These are phyloP conservation scores for Hypoxylon sp. DNA, from an alignment of 2,329 filamentous ascomycete species.

Conservation along the genomic window DNA sequence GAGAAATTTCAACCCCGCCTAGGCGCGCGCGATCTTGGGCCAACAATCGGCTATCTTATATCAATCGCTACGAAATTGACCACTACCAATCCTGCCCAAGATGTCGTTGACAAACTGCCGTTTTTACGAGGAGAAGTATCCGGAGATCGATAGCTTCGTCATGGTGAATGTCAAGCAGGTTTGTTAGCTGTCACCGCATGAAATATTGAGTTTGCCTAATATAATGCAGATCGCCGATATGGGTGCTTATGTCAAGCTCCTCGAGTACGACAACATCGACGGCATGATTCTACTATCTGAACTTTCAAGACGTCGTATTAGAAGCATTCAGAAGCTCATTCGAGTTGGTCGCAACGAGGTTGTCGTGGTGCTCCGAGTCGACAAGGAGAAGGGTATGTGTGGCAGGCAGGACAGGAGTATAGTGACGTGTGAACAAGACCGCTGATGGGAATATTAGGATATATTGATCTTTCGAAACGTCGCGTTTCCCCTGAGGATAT, in stretches of 20 bases:
- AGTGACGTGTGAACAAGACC: conserved; percentile 18
- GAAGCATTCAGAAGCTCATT: conserved; percentile 99
- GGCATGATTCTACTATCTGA: conserved; percentile 99
- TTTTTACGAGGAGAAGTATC: conserved; percentile 97
- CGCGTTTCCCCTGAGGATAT: conserved; percentile 98
- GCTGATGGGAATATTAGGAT: conserved; percentile 64
- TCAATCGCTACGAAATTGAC: conserved; percentile 32
- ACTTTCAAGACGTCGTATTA: conserved; percentile 95
- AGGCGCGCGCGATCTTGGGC: conserved; percentile 38
- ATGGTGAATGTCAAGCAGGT: conserved; percentile 99
- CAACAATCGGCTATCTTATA: conserved; percentile 32
- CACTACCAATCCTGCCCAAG: conserved; percentile 64
- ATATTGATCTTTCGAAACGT: conserved; percentile 98
- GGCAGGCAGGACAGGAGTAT: conserved; percentile 20
- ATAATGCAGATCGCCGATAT: conserved; percentile 88
- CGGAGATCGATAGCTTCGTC: conserved; percentile 99
- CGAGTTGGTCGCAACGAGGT: conserved; percentile 98
- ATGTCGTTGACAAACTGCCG: conserved; percentile 98
- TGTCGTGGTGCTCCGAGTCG: conserved; percentile 96
- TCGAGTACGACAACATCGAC: conserved; percentile 99
- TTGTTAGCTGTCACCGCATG: conserved; percentile 20
- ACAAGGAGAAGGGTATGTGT: conserved; percentile 91
- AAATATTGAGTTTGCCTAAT: conserved; percentile 32
- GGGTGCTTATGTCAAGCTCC: conserved; percentile 99
- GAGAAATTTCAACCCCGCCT: conserved; percentile 25